Evolutionary conservation across 331 rosid species (phyloP).

Genomic region (Stylosanthes scabra): DNA sequence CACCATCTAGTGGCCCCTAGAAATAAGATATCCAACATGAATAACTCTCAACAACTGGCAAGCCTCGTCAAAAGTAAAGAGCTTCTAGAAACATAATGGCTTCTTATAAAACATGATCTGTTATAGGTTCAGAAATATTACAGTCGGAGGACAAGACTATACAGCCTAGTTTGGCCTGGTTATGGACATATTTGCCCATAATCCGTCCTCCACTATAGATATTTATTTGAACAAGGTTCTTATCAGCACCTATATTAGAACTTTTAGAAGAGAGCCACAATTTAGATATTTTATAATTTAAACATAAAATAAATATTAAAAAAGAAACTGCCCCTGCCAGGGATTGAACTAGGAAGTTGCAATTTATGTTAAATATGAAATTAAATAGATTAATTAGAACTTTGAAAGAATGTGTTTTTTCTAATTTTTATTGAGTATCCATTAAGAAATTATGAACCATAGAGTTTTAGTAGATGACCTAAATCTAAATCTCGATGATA

Average conservation of each 20-base stretch:
- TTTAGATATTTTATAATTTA: background rate
- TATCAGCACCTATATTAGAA: constrained; percentile 1
- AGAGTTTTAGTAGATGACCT: constrained; percentile 18
- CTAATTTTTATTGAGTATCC: background rate
- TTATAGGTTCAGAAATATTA: constrained; percentile 8
- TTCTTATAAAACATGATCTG: constrained; percentile 30
- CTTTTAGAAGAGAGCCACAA: constrained; percentile 2
- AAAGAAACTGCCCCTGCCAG: background rate
- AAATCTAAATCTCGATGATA: constrained; percentile 25
- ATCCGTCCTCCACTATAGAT: background rate
- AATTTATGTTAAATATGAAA: constrained; percentile 7
- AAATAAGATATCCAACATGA: constrained; percentile 37
- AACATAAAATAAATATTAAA: background rate
- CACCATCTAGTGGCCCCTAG: constrained; percentile 80
- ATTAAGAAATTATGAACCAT: constrained; percentile 14
- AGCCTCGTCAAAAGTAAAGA: constrained; percentile 1
- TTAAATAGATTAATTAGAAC: constrained; percentile 16
- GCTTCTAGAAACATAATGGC: constrained; percentile 15
- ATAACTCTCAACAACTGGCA: constrained; percentile 10
- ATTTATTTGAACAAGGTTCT: background rate
- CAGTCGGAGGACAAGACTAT: constrained; percentile 7
- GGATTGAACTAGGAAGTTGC: constrained; percentile 19
- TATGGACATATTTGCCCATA: background rate
- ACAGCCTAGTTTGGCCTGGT: background rate
- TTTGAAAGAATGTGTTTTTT: background rate